Evolutionary conservation across 345 rosid species (phyloP), one percentile per base, ranked within the genome.

Genomic region (Corchorus capsularis): DNA sequence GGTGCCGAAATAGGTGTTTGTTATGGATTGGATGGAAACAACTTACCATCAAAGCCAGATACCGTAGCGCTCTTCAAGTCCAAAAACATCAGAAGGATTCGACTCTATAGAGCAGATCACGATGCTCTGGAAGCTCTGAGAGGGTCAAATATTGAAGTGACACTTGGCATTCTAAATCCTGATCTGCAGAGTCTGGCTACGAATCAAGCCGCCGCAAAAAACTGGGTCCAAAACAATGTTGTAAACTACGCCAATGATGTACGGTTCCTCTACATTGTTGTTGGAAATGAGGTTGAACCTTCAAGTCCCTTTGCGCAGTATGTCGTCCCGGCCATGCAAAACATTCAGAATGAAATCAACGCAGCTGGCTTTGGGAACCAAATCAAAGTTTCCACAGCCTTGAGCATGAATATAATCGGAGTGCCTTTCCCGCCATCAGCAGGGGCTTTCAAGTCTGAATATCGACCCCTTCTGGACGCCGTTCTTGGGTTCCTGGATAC

Each of bases 271-370:
- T 89, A 89, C 77, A 72, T 91, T 35, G 78, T 86, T 1, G 93
- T 87, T 3, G 95, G 93, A 50, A 91, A 91, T 17, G 95, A 91
- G 71, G 79, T 85, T n/a, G 20, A 80, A 20, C 81, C 81, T 2
- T 54, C 37, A 2, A 63, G 78, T 70, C 2, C 54, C 27, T 71
- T 0, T 15, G 81, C 89, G 3, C 82, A 59, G 7, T 86, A 22
- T 20, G 68, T 81, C 8, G 82, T 78, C 13, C 84, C 74, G 0
- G 84, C 82, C 50, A 75, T 84, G 77, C 34, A 52, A 64, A 84
- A 84, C 14, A 67, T 81, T n/a, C 79, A 70, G 12, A 63, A 55
- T 20, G 76, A 84, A 4, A 6, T 81, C 52, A 10, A 6, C 19
- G 6, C 35, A 63, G 82, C 80, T 13, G 75, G 84, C 6, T 84